Percentiles rank a stretch among this genome's conserved stretches.
These are phyloP conservation scores for Fusarium caatingaense DNA, from an alignment of 2,329 filamentous ascomycete species.

Conservation along the genomic window DNA sequence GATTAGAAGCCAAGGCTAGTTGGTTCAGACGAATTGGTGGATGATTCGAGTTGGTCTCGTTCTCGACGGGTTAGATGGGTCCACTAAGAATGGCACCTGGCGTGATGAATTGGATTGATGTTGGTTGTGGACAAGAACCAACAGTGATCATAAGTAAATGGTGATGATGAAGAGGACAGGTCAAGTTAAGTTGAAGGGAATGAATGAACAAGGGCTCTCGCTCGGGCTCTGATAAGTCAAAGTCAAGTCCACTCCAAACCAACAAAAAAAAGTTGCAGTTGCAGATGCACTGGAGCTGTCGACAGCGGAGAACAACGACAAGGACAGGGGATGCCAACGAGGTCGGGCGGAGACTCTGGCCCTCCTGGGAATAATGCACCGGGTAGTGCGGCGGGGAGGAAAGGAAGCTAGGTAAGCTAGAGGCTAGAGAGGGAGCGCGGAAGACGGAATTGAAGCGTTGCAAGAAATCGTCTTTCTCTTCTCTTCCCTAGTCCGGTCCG, in stretches of 20 bases:
- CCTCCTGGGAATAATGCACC: slow-evolving; percentile 23
- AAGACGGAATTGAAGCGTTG: slow-evolving; percentile 37
- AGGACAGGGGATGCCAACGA: background rate
- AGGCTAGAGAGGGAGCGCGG: slow-evolving; percentile 32
- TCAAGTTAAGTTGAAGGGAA: background rate
- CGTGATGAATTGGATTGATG: slow-evolving; percentile 2
- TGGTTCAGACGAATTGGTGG: slow-evolving; percentile 28
- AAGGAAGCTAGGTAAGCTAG: slow-evolving; percentile 20
- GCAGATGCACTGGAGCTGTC: slow-evolving; percentile 1
- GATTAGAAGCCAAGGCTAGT: slow-evolving; percentile 25
- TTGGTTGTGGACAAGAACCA: slow-evolving; percentile 14
- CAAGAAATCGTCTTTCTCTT: slow-evolving; percentile 11
- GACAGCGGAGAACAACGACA: slow-evolving; percentile 5
- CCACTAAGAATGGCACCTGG: slow-evolving; percentile 35
- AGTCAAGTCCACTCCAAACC: slow-evolving; percentile 13
- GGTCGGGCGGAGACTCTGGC: slow-evolving; percentile 20
- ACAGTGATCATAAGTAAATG: slow-evolving; percentile 1
- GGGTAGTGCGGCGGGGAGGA: slow-evolving; percentile 23
- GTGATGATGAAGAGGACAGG: background rate
- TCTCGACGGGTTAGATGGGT: slow-evolving; percentile 27
- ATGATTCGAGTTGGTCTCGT: slow-evolving; percentile 29
- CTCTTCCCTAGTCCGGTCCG: slow-evolving; percentile 1
- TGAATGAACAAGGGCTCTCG: background rate
- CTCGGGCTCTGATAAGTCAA: slow-evolving; percentile 8
- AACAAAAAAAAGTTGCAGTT: slow-evolving; percentile 3